A percentile compares a stretch with the other conserved stretches of the same genome.
phyloP scores from a whole-genome alignment of 2,329 filamentous ascomycete species.

The Amauroascus niger region DNA sequence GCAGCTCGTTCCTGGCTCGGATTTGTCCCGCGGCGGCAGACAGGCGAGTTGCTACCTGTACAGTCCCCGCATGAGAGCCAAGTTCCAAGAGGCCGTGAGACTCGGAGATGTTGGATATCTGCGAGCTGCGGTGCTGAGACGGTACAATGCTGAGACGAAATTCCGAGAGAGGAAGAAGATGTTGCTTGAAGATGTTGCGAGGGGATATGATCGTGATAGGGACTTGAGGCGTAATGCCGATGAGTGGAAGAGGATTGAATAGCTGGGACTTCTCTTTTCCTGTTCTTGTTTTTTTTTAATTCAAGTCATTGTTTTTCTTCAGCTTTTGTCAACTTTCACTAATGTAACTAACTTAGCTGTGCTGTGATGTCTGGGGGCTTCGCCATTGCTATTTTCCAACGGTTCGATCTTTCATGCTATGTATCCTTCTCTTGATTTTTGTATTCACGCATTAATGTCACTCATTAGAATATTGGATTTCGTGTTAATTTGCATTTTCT shows the following conservation, averaged over 20 bases:
- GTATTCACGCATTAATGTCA: background rate
- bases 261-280: conserved; percentile 13
- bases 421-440: background rate
- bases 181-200: conserved; percentile 49
- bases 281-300: no score
- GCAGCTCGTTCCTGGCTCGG: conserved; percentile 52
- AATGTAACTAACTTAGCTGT: background rate
- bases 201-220: conserved; percentile 43
- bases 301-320: no score
- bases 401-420: conserved; percentile 1
- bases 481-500: background rate
- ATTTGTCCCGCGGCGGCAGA: conserved; percentile 42
- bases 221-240: conserved; percentile 42
- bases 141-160: conserved; percentile 49
- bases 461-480: background rate
- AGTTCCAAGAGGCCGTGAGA: conserved; percentile 59
- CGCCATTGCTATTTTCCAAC: background rate
- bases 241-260: conserved; percentile 48
- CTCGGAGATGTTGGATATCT: conserved; percentile 59
- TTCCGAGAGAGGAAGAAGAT: conserved; percentile 48
- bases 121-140: conserved; percentile 50
- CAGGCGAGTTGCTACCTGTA: conserved; percentile 65
- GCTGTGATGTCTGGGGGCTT: conserved; percentile 1
- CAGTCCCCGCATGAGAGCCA: conserved; percentile 63
- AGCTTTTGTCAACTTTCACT: background rate